These are phyloP conservation scores for Lycium ferocissimum DNA, from an alignment of 257 asterid species.

Conservation along the genomic window DNA sequence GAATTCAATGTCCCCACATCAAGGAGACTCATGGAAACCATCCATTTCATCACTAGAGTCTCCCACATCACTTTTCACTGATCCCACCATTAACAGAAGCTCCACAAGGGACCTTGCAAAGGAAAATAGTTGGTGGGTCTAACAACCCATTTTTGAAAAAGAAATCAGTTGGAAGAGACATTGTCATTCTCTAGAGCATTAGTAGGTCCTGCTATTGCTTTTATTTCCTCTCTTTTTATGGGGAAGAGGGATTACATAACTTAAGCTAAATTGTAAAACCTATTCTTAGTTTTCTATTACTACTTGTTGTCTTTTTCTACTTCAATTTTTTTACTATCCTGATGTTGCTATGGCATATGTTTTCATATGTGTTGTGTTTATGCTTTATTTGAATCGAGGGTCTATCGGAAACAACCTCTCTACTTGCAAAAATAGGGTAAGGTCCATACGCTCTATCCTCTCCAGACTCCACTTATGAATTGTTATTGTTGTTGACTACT, in stretches of 20 bases:
- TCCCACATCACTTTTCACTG: slow-evolving; percentile 50
- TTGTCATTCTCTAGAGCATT: not conserved
- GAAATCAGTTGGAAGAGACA: not conserved
- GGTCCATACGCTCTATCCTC: too few relatives aligned
- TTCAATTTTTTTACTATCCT: too few relatives aligned
- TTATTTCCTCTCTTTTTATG: not conserved
- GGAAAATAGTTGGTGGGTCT: slow-evolving; percentile 31
- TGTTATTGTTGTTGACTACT: not conserved
- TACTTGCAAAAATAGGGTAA: too few relatives aligned
- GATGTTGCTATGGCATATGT: too few relatives aligned
- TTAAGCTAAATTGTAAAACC: too few relatives aligned
- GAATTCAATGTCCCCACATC: slow-evolving; percentile 37
- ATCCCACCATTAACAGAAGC: slow-evolving; percentile 48
- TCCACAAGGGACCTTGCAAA: slow-evolving; percentile 23
- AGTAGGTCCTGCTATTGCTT: not conserved
- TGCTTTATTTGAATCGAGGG: too few relatives aligned
- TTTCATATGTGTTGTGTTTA: too few relatives aligned
- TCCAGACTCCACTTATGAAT: too few relatives aligned
- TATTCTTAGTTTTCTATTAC: too few relatives aligned
- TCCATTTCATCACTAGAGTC: slow-evolving; percentile 53
- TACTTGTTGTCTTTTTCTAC: too few relatives aligned
- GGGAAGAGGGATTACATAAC: not conserved
- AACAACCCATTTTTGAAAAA: not conserved
- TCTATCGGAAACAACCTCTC: too few relatives aligned
- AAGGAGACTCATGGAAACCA: slow-evolving; percentile 42